Evolutionary conservation across 2,329 filamentous ascomycete genomes (phyloP).

Genomic region (Cladosporium austrohemisphaericum): DNA sequence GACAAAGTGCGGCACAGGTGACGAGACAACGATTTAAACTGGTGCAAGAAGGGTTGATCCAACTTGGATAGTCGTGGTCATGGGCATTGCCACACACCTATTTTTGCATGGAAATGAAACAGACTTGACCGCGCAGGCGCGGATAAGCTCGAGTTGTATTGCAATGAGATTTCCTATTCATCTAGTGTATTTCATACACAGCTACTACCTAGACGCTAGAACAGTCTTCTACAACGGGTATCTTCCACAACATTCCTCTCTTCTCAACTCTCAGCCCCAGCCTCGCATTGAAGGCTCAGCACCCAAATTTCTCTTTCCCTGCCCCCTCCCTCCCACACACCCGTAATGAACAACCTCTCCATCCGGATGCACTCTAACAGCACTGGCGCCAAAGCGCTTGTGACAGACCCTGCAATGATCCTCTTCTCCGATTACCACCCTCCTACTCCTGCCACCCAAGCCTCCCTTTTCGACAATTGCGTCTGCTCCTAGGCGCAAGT

Average conservation of each 20-base stretch:
- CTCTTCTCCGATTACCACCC: slow-evolving; percentile 83
- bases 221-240: too few species aligned
- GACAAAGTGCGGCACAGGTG: too few species aligned
- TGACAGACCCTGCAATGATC: slow-evolving; percentile 88
- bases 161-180: too few species aligned
- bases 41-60: too few species aligned
- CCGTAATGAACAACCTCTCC: slow-evolving; percentile 49
- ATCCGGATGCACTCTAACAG: slow-evolving; percentile 84
- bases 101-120: too few species aligned
- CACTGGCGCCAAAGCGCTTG: slow-evolving; percentile 86
- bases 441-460: slow-evolving; percentile 62
- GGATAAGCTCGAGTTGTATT: too few species aligned
- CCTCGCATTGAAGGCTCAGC: neutral
- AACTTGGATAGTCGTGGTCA: too few species aligned
- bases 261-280: slow-evolving; percentile 5
- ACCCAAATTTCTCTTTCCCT: neutral
- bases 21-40: too few species aligned
- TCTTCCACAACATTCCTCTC: neutral
- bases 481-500: slow-evolving; percentile 71
- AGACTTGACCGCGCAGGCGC: too few species aligned
- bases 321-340: slow-evolving; percentile 34
- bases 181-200: too few species aligned
- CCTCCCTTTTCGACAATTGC: slow-evolving; percentile 42
- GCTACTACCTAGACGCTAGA: too few species aligned
- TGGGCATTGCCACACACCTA: too few species aligned